Conservation (phyloP, 805 yeast genomes). For the Cyberlindnera xylosilytica region DNA sequence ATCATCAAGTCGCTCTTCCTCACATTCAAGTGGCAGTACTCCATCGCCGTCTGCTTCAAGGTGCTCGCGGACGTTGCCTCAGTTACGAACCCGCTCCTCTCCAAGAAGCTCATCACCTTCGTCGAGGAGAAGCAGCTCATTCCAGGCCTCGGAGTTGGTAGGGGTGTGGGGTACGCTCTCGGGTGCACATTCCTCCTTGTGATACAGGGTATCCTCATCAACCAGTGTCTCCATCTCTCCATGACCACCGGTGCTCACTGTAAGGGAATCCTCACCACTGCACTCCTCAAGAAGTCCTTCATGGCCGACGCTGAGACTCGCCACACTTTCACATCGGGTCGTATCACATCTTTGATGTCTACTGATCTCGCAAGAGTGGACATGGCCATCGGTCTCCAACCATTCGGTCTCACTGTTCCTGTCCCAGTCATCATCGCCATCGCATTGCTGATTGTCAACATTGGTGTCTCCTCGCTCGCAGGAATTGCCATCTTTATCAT, state of each 20-base stretch:
- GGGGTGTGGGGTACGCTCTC: slow-evolving; percentile 60
- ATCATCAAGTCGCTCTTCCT: slow-evolving; percentile 44
- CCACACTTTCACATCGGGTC: slow-evolving; percentile 54
- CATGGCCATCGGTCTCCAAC: slow-evolving; percentile 59
- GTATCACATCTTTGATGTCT: slow-evolving; percentile 69
- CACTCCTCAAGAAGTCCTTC: slow-evolving; percentile 62
- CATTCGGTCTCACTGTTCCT: slow-evolving; percentile 53
- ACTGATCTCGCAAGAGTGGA: slow-evolving; percentile 76
- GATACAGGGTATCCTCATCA: slow-evolving; percentile 36
- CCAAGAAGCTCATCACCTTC: slow-evolving; percentile 51
- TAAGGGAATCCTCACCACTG: slow-evolving; percentile 63
- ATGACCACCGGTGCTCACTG: slow-evolving; percentile 64
- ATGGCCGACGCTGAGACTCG: slow-evolving; percentile 50
- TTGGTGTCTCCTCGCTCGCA: slow-evolving; percentile 66
- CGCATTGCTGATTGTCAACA: slow-evolving; percentile 57
- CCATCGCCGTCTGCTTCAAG: slow-evolving; percentile 39
- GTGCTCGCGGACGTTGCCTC: slow-evolving; percentile 43
- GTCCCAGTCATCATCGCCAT: slow-evolving; percentile 61
- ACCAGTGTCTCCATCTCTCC: slow-evolving; percentile 50
- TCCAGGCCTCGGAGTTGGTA: slow-evolving; percentile 34
- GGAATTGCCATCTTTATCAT: slow-evolving; percentile 57
- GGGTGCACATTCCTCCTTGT: slow-evolving; percentile 48
- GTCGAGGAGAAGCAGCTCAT: slow-evolving; percentile 45
- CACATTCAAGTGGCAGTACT: slow-evolving; percentile 47
- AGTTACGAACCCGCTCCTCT: slow-evolving; percentile 52